Percentiles rank a stretch among this genome's conserved stretches.
These are phyloP conservation scores for Kazachstania sp. DNA, from an alignment of 1,139 yeast species.

Conservation along the genomic window DNA sequence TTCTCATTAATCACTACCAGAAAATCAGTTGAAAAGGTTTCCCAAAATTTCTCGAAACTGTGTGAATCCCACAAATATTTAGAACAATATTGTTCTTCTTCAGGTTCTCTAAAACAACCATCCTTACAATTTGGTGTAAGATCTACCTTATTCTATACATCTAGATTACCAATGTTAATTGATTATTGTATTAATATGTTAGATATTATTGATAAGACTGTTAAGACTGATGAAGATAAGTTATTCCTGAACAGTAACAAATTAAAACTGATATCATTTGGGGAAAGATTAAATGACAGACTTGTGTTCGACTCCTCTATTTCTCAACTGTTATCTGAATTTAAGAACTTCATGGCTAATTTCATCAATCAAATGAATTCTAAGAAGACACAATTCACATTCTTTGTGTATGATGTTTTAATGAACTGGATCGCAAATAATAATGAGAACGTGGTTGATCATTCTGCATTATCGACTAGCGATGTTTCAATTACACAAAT, in stretches of 20 bases:
- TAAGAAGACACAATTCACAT: conserved; percentile 32
- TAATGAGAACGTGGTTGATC: neutral
- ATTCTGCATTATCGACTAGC: neutral
- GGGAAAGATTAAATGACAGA: conserved; percentile 7
- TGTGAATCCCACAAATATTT: conserved; percentile 15
- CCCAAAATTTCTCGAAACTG: conserved; percentile 18
- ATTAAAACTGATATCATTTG: conserved; percentile 10
- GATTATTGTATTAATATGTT: conserved; percentile 37
- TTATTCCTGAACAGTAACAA: conserved; percentile 17
- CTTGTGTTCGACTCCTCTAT: conserved; percentile 16
- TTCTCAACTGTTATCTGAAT: conserved; percentile 21
- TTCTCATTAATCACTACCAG: conserved; percentile 45
- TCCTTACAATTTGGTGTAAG: conserved; percentile 8
- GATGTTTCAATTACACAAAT: conserved; percentile 33
- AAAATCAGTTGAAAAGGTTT: conserved; percentile 37
- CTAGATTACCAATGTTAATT: conserved; percentile 44
- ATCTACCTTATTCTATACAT: conserved; percentile 11
- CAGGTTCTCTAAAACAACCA: conserved; percentile 12
- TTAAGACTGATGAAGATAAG: conserved; percentile 11
- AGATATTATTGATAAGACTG: conserved; percentile 1
- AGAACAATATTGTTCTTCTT: conserved; percentile 15
- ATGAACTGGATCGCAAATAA: conserved; percentile 33
- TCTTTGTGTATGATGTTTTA: conserved; percentile 44
- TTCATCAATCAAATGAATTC: conserved; percentile 18
- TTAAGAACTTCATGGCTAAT: conserved; percentile 15